Evolutionary conservation across 2,329 filamentous ascomycete species (phyloP), one percentile per base, ranked within the genome.

Genomic region (Tolypocladium tundrense): DNA sequence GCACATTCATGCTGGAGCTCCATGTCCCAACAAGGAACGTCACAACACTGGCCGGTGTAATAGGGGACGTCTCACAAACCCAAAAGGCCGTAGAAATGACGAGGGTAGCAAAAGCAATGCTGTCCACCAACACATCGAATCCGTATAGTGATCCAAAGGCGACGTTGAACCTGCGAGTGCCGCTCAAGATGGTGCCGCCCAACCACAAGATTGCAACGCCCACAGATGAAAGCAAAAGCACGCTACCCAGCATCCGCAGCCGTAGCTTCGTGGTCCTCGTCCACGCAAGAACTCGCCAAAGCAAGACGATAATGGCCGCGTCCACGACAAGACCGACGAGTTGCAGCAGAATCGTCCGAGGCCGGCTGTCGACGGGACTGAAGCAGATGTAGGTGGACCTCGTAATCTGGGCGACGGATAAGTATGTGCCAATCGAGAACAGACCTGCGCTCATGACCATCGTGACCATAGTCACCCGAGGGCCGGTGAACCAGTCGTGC

Each of bases 351-450:
- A 77, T 61, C 1, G 76, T 68, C 21, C 66, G 66, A 5, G 67
- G 63, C 3, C 67, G 67, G 55, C 69, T 73, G 57, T 81, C 79
- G 16, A 73, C 60, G 4, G 71, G 62, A 5, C 70, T 61, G 21
- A 80, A 77, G 63, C 81, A 84, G 58, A 82, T 75, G 58, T 78
- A 81, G 0, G 78, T 80, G 14, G 80, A 82, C n/a, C 64, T 68
- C 21, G 67, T 64, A 3, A 70, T 69, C n/a, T 73, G 71, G 16
- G 70, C 69, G 2, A 72, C 63, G 19, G 74, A 69, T 2, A 75
- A 64, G 57, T 72, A 79, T 3, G 76, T 73, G 3, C 78, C 78
- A 4, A 70, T 69, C 13, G 73, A 70, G 45, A 82, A 69, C n/a
- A 76, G 58, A 21, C 73, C 7, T 6, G 70, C 69, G 51, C 72